A percentile compares a stretch with the other conserved stretches of the same genome.
Evolutionary conservation across 2,329 filamentous ascomycete genomes (phyloP).

Genomic region (Xylariaceae sp.): DNA sequence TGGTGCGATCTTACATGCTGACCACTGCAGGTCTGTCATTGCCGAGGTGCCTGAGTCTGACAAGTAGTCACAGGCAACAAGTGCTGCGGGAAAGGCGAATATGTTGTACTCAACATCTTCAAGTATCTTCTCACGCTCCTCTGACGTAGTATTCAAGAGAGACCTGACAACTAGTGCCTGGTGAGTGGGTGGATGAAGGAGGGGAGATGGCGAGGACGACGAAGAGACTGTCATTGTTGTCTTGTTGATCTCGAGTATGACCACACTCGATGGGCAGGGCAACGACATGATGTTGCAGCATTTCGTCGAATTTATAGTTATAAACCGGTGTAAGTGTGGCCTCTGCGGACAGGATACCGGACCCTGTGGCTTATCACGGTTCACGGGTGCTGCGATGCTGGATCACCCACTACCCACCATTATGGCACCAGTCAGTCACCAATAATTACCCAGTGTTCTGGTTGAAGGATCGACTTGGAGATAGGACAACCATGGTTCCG

Average conservation of each 20-base stretch:
- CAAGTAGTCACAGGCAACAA: constrained; percentile 25
- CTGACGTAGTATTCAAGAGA: constrained; percentile 1
- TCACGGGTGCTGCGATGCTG: background rate
- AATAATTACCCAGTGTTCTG: background rate
- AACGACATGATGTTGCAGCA: no score
- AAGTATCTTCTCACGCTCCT: constrained; percentile 13
- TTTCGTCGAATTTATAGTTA: no score
- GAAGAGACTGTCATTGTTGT: constrained; percentile 1
- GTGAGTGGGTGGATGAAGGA: constrained; percentile 11
- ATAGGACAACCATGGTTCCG: background rate
- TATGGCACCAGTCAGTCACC: background rate
- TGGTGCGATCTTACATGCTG: constrained; percentile 17
- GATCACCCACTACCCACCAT: background rate
- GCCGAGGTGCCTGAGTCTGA: constrained; percentile 28
- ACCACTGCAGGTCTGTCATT: constrained; percentile 29
- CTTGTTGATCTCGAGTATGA: background rate
- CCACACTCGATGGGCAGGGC: no score
- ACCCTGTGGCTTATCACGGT: no score
- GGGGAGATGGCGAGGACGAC: background rate
- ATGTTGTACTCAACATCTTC: constrained; percentile 19
- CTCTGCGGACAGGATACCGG: no score
- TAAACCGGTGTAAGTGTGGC: no score
- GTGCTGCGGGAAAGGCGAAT: constrained; percentile 18
- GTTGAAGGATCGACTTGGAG: background rate
- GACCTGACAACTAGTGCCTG: constrained; percentile 13